These are phyloP conservation scores for Oryza nivara DNA, from an alignment of 176 grass and related monocot genomes.

Conservation along the genomic window DNA sequence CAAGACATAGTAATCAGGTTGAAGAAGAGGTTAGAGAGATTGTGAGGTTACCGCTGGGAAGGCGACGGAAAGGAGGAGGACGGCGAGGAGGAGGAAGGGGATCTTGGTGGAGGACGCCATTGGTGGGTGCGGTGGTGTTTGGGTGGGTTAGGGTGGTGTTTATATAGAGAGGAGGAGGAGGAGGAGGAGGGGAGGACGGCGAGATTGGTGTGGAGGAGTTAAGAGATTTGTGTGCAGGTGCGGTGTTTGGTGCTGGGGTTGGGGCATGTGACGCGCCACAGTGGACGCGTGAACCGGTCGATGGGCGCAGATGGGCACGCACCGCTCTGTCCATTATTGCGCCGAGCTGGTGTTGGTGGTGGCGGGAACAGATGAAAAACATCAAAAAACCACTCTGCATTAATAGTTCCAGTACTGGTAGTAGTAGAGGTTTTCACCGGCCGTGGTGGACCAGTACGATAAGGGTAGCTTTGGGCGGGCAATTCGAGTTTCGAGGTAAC, in stretches of 20 bases:
- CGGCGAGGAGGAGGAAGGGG: constrained; percentile 35
- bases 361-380: neutral
- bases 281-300: neutral
- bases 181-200: neutral
- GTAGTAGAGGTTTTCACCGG: too few species aligned
- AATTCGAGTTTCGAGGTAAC: neutral
- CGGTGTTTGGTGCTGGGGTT: neutral
- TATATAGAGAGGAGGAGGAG: constrained; percentile 13
- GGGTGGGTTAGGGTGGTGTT: neutral
- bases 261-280: constrained; percentile 46
- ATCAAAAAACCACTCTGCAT: too few species aligned
- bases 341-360: neutral
- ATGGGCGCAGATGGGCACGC: too few species aligned
- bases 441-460: neutral
- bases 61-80: constrained; percentile 38
- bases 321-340: neutral
- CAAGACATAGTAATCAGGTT: too few species aligned
- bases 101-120: constrained; percentile 34
- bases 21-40: neutral
- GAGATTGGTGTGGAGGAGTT: constrained; percentile 10
- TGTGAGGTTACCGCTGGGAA: constrained; percentile 16
- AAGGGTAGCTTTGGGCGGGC: neutral
- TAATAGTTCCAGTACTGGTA: too few species aligned
- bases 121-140: neutral
- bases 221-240: neutral